Base-by-base conservation (phyloP, 495 filamentous ascomycete genomes). In the Aspergillus steynii region DNA sequence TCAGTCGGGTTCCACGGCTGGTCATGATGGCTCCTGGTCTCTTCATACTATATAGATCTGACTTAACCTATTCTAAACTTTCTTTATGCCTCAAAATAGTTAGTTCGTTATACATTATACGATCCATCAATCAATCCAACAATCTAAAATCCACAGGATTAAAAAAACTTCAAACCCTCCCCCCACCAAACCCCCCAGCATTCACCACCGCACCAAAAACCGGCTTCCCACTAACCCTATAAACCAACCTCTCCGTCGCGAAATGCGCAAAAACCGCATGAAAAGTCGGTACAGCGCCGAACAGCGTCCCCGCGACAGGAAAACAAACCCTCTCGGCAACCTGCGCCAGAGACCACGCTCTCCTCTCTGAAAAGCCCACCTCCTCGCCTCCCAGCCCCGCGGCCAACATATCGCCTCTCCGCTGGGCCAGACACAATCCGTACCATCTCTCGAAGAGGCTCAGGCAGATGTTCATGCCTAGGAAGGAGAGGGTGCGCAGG, bases 191-290 rank as follows among this genome's bases (percentile, higher is more conserved):
- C 20, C 20, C 20, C 20, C 20, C 20, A 20, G 20, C 20, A 20
- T 20, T 20, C 20, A 20, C 20, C 20, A 20, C 20, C 20, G 20
- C 20, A 20, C 20, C 50, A 53, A 74, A 81, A 4, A 68, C 65
- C 9, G 75, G 75, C 70, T 89, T 90, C 74, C 86, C 85, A 69
- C 84, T 88, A 59, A 89, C 86, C 3, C 82, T 79, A 72, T 89
- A 90, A 25, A 86, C 84, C 59, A 90, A 61, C 55, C 85, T 77
- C 37, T 87, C 70, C 0, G 86, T 89, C 79, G 84, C 88, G 67
- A 90, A 86, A 66, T 90, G 87, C 58, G 77, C 82, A 53, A 89
- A 68, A 50, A 87, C 83, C 1, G 87, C 87, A 34, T 89, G 83
- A 4, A 82, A 74, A 9, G 82, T 82, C 0, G 87, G 87, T 8